Evolutionary conservation across 2,329 filamentous ascomycete species (phyloP), one percentile per base, ranked within the genome.

Genomic region (Cryphonectria radicalis): DNA sequence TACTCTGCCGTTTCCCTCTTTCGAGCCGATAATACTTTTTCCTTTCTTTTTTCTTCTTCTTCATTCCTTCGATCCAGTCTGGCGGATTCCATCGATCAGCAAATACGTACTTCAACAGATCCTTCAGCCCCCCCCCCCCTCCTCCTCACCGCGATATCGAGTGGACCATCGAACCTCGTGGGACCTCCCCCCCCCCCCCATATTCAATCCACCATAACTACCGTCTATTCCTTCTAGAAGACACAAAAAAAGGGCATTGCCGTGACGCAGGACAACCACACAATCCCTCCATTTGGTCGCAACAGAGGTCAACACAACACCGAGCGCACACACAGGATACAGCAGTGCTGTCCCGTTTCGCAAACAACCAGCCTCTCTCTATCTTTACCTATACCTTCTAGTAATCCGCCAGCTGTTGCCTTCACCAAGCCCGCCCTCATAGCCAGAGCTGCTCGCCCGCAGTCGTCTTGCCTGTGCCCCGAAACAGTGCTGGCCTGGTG

Each of bases 281-380:
- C 32, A 50, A 59, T 67, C 32, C 57, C 66, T 11, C 65, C 43
- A 28, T 55, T 68, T 62, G 68, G 55, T 66, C 53, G 53, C 50
- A 28, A 67, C 62, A 64, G 62, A 68, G 68, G 70, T 70, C 67
- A 68, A 19, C 65, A 50, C 35, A n/a, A n/a, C n/a, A n/a, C n/a
- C n/a, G n/a, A 72, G 71, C 4, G 5, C 75, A 74, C 67, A 76
- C 73, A 77, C 77, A 80, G 84, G 84, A 86, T 86, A 82, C 84
- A 86, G 84, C 85, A 84, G 84, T 76, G 84, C 84, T 86, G 84
- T 86, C 84, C 84, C 76, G 68, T 69, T 69, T 69, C 70, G 63
- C 69, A 71, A 37, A 67, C 70, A 73, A 74, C 73, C 72, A 68
- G 64, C 66, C 66, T 62, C 46, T 19, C 46, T 50, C 43, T 22